Percentiles rank a stretch among this genome's conserved stretches.
Evolutionary conservation across 441 rosid species (phyloP).

Genomic region (Euphorbia schlechtendalii): DNA sequence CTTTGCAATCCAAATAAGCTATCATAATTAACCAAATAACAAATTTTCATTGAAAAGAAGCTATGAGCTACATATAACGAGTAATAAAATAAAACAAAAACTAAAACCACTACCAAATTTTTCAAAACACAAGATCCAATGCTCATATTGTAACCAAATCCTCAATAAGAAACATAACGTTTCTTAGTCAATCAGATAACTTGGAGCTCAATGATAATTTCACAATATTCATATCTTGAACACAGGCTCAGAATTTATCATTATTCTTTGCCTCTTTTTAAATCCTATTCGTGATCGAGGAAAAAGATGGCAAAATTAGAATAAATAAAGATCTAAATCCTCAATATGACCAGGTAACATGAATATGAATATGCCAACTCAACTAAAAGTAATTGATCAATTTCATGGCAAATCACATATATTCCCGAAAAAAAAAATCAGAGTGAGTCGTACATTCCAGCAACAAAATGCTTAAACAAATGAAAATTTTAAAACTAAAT

Average conservation of each 20-base stretch:
- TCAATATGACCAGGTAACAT: background rate
- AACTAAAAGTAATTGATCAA: background rate
- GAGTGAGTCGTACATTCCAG: background rate
- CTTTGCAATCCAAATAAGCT: background rate
- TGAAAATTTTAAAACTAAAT: background rate
- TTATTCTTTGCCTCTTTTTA: background rate
- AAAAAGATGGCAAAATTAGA: background rate
- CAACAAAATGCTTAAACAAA: background rate
- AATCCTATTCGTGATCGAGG: background rate
- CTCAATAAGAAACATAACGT: background rate
- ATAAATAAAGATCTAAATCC: background rate
- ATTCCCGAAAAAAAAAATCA: background rate
- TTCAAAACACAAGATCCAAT: background rate
- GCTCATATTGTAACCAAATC: background rate
- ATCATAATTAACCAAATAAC: conserved; percentile 5
- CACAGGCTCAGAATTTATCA: background rate
- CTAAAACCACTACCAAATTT: background rate
- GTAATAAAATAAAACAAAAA: background rate
- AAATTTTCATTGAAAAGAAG: background rate
- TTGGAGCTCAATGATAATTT: background rate
- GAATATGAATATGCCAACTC: background rate
- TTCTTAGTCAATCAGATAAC: background rate
- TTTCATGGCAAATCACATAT: background rate
- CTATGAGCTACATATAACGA: background rate
- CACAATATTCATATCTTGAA: background rate